Base-by-base conservation (phyloP, 2,329 filamentous ascomycete genomes). In the Biscogniauxia mediterranea region DNA sequence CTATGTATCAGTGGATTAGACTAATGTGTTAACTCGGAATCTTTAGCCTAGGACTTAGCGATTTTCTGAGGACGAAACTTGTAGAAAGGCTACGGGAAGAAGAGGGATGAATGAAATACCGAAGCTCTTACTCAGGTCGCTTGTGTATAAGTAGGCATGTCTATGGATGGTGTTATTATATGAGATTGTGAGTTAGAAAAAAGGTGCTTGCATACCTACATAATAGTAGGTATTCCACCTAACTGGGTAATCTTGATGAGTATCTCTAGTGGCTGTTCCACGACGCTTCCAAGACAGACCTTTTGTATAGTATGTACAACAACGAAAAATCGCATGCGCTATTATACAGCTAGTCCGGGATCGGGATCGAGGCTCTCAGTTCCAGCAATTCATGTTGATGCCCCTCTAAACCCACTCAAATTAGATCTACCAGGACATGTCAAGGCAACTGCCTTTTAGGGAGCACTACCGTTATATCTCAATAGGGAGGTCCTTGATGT, bases 51-150 rank as follows among this genome's bases (percentile, higher is more conserved):
- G 82, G 83, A 2, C 69, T 86, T 51, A 84, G 81, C 56, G 79
- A 83, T 21, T 88, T 82, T 68, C 68, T 88, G 56, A 76, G 79
- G 60, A 79, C 72, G 28, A 88, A 84, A 69, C 71, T 88, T 56
- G 70, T 85, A 15, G 79, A 84, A 67, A 79, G 79, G 54, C 75
- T 88, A 28, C 76, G 74, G 55, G 77, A 80, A 61, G 83, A 87
- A 65, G 84, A 85, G 68, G 38, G 38, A 15, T 46, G 38, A 46
- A 74, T 69, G 58, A 77, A 75, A 59, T 70, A 54, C 28, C 67
- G 21, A 61, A 42, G n/a, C 11, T 11, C 38, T n/a, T 17, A 11
- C 38, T 42, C 38, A 17, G 15, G 13, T 13, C 3, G 15, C 38
- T 15, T 42, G 38, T 28, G 28, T 56, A n/a, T n/a, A n/a, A n/a